These are phyloP conservation scores for Lachancea meyersii DNA, from an alignment of 805 yeast genomes.

Conservation along the genomic window DNA sequence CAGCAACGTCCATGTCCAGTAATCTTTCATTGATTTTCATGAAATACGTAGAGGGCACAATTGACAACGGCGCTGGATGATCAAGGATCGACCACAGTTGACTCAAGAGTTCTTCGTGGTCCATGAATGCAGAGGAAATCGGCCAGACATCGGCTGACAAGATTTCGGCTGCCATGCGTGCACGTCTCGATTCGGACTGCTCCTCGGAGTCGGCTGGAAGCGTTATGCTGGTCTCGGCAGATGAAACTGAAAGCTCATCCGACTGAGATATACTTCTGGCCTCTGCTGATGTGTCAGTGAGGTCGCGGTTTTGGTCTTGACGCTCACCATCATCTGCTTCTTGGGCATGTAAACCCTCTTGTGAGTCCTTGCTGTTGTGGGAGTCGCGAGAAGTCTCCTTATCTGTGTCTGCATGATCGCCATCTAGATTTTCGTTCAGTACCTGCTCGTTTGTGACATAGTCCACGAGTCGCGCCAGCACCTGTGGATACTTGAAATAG, in stretches of 20 bases:
- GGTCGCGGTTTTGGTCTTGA: slow-evolving; percentile 4
- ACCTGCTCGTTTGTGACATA: slow-evolving; percentile 47
- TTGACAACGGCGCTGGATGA: slow-evolving; percentile 57
- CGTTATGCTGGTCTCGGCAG: slow-evolving; percentile 30
- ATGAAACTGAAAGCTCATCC: slow-evolving; percentile 23
- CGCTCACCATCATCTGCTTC: neutral
- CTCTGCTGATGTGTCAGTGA: slow-evolving; percentile 15
- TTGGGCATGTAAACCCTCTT: too few species aligned
- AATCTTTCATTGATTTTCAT: slow-evolving; percentile 88
- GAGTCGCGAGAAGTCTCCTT: slow-evolving; percentile 5
- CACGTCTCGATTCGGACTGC: slow-evolving; percentile 38
- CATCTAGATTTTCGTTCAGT: slow-evolving; percentile 23
- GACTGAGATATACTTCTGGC: slow-evolving; percentile 14
- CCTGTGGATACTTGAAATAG: slow-evolving; percentile 71
- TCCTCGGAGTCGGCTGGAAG: slow-evolving; percentile 34
- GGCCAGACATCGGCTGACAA: slow-evolving; percentile 92
- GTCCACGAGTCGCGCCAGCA: slow-evolving; percentile 60
- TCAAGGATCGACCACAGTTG: slow-evolving; percentile 79
- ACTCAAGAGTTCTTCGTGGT: slow-evolving; percentile 55
- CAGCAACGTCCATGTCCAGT: slow-evolving; percentile 81
- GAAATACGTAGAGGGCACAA: slow-evolving; percentile 77
- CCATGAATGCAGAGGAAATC: slow-evolving; percentile 83
- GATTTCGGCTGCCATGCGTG: slow-evolving; percentile 80
- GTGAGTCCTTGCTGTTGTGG: neutral
- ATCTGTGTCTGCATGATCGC: slow-evolving; percentile 4